Percentiles rank a stretch among this genome's conserved stretches.
Conservation (phyloP, 345 rosid species). For the Gossypium thurberi region DNA sequence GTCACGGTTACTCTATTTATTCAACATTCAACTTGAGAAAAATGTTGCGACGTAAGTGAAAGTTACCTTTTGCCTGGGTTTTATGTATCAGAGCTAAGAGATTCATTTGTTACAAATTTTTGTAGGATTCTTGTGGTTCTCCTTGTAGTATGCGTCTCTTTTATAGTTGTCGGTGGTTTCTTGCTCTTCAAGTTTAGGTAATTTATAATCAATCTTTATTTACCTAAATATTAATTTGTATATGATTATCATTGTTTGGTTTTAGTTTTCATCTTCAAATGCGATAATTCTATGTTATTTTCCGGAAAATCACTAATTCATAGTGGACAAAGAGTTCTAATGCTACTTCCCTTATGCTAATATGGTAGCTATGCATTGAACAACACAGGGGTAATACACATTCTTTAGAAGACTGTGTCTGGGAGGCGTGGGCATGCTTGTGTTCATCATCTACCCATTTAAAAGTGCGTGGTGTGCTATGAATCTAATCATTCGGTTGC, state of each 20-base stretch:
- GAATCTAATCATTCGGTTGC: slow-evolving; percentile 10
- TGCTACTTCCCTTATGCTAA: slow-evolving; percentile 10
- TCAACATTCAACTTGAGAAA: slow-evolving; percentile 86
- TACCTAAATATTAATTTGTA: slow-evolving; percentile 3
- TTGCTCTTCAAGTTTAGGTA: slow-evolving; percentile 78
- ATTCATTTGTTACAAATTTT: slow-evolving; percentile 16
- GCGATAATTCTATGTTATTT: neutral
- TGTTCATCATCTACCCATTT: slow-evolving; percentile 90
- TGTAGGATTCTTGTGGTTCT: slow-evolving; percentile 81
- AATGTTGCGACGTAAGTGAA: slow-evolving; percentile 83
- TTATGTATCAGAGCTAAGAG: neutral
- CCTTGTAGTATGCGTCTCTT: slow-evolving; percentile 70
- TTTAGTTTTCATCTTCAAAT: neutral
- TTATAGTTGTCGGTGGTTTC: slow-evolving; percentile 75
- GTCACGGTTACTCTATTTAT: slow-evolving; percentile 61
- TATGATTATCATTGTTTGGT: neutral
- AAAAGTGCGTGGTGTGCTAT: slow-evolving; percentile 37
- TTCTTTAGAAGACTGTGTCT: slow-evolving; percentile 81
- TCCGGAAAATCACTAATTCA: neutral
- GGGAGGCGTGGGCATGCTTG: slow-evolving; percentile 99
- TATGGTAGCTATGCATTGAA: slow-evolving; percentile 12
- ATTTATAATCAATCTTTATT: slow-evolving; percentile 10
- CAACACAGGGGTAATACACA: slow-evolving; percentile 49
- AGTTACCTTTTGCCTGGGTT: slow-evolving; percentile 1
- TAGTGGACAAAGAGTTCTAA: neutral